Base-by-base conservation (phyloP, 176 grass and related monocot genomes). In the Saccharum officinarum region DNA sequence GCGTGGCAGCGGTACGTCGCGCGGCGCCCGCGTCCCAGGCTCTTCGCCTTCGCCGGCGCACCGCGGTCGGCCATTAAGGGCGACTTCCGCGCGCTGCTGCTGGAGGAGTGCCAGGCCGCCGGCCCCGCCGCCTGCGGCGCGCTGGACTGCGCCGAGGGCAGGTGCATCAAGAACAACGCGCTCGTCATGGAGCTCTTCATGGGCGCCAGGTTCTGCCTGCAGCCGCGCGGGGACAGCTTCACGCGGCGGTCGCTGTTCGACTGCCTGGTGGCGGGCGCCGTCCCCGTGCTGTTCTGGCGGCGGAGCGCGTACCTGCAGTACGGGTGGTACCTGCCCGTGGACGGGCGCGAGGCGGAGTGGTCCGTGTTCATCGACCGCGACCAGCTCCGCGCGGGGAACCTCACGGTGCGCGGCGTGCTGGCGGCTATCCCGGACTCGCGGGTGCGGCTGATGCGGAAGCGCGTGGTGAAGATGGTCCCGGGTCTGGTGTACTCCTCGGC, bases 151-250 rank as follows among this genome's bases (percentile, higher is more conserved):
- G 88, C 76, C 12, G 69, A 85, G 44, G 86, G 91, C 20, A 89
- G 57, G 83, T 95, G 95, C 82, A 84, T 88, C 75, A 92, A 87
- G 84, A 80, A 90, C 38, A 98, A 87, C 86, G 89, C 85, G 38
- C 85, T 88, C 62, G 90, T 92, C 55, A 61, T 95, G 84, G 34
- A 85, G 66, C 84, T 95, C 66, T 98, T 98, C 91, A 81, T 98
- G 60, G 83, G 89, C 64, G 89, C 93, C 16, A 37, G 74, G 31
- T 98, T 93, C 89, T 95, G 95, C 89, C 80, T 98, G 26, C 93
- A 98, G 85, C 95, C 95, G 13, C 89, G 88, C 36, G 95, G 95
- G 62, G 95, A 98, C 73, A 98, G 95, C 85, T 90, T 83, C 91
- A 95, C 95, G 26, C 89, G 95, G 3, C 92, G 95, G 5, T 98